These are phyloP conservation scores for Penicillium paxilli DNA, from an alignment of 495 filamentous ascomycete species.

Conservation along the genomic window DNA sequence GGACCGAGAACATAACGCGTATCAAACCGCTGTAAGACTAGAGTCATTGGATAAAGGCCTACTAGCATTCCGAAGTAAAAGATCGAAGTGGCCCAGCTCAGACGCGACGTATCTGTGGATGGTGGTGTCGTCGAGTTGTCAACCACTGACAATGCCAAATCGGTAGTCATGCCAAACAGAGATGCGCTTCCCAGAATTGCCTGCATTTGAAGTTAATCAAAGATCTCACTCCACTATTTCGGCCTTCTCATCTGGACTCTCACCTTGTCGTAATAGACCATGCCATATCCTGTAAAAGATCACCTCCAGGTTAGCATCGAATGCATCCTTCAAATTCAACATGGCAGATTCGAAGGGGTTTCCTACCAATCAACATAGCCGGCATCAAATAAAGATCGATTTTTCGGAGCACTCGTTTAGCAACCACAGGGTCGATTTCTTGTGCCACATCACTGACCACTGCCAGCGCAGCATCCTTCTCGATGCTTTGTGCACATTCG, in stretches of 20 bases:
- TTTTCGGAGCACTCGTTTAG: conserved; percentile 62
- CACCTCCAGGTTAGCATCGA: background rate
- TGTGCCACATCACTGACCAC: conserved; percentile 53
- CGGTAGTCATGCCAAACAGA: conserved; percentile 73
- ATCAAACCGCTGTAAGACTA: conserved; percentile 64
- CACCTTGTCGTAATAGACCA: conserved; percentile 79
- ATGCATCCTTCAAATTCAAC: no score
- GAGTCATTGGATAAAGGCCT: conserved; percentile 72
- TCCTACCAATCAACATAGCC: conserved; percentile 63
- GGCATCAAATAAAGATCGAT: conserved; percentile 72
- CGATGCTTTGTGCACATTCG: conserved; percentile 19
- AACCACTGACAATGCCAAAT: conserved; percentile 55
- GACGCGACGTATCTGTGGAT: conserved; percentile 57
- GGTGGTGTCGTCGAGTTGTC: conserved; percentile 55
- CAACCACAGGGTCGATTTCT: conserved; percentile 52
- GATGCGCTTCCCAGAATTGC: conserved; percentile 71
- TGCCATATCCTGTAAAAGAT: conserved; percentile 53
- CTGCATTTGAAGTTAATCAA: conserved; percentile 29
- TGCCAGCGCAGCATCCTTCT: conserved; percentile 47
- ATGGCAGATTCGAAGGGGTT: background rate
- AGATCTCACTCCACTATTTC: background rate
- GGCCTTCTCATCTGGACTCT: background rate
- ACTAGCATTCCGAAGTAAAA: conserved; percentile 81
- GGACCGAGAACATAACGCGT: conserved; percentile 60
- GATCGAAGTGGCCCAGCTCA: conserved; percentile 74